phyloP scores from a whole-genome alignment of 306 rosid species.

The Biancaea sappan region DNA sequence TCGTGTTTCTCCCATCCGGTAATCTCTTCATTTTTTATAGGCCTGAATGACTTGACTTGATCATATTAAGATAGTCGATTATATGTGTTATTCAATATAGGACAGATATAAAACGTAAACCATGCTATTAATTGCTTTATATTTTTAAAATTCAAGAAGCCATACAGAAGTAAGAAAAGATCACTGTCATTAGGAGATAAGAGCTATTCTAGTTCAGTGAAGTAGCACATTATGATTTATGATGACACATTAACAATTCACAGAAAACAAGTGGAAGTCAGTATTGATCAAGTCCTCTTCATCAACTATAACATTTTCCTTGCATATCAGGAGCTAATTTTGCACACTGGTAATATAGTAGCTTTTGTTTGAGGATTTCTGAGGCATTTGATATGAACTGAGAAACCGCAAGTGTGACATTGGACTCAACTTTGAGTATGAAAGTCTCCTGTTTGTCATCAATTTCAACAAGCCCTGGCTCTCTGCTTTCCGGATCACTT shows the following conservation, averaged over 20 bases:
- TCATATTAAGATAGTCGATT: slow-evolving; percentile 11
- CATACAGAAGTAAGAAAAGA: neutral
- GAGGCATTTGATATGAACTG: slow-evolving; percentile 62
- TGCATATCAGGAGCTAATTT: slow-evolving; percentile 66
- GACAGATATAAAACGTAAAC: neutral
- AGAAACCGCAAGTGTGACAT: slow-evolving; percentile 51
- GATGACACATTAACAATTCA: slow-evolving; percentile 24
- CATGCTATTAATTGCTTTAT: neutral
- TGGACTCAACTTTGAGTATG: slow-evolving; percentile 62
- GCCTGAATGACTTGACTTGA: slow-evolving; percentile 6
- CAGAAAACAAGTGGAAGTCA: neutral
- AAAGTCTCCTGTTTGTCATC: slow-evolving; percentile 57
- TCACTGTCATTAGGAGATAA: neutral
- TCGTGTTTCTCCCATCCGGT: neutral
- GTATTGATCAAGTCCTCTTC: neutral
- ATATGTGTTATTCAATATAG: neutral
- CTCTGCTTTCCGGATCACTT: slow-evolving; percentile 63
- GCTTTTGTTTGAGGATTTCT: slow-evolving; percentile 65
- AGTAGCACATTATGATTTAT: neutral
- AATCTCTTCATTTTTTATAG: slow-evolving; percentile 23
- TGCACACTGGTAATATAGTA: slow-evolving; percentile 65
- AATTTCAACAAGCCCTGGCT: slow-evolving; percentile 64
- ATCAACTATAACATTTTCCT: slow-evolving; percentile 45
- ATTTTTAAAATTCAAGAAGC: neutral
- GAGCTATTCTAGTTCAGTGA: neutral